Conservation (phyloP, 345 rosid species). For the Brassica nigra region DNA sequence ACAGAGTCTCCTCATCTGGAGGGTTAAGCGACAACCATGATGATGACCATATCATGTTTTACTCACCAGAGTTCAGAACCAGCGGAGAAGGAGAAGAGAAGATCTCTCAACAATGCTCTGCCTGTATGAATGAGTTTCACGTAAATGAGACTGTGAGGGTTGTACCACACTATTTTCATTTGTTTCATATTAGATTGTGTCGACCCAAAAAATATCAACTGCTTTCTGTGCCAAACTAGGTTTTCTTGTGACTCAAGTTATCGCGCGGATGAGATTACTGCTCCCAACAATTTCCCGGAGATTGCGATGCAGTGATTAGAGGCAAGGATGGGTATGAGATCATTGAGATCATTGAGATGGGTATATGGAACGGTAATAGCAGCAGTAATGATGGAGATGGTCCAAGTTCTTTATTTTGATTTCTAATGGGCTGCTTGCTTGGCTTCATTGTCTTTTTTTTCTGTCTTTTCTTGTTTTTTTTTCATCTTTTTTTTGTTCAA, state of each 20-base stretch:
- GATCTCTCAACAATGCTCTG: background rate
- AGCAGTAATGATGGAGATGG: background rate
- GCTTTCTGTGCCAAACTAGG: background rate
- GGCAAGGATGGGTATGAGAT: background rate
- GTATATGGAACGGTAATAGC: constrained; percentile 1
- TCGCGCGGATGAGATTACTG: background rate
- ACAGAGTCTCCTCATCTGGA: background rate
- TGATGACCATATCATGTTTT: background rate
- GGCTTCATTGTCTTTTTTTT: too few relatives aligned
- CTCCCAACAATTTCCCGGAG: background rate
- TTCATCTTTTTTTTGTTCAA: too few relatives aligned
- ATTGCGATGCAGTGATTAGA: background rate
- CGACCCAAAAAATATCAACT: background rate
- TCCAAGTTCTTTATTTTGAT: background rate
- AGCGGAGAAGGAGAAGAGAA: background rate
- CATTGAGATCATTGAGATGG: background rate
- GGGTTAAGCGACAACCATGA: background rate
- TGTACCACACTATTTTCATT: background rate
- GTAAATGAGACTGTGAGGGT: background rate
- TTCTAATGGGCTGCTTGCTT: too few relatives aligned
- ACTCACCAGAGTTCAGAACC: background rate
- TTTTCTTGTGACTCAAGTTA: background rate
- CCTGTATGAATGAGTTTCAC: background rate
- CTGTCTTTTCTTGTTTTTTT: too few relatives aligned
- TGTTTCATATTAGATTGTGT: background rate